A percentile compares a stretch with the other conserved stretches of the same genome.
These are phyloP conservation scores for Daldinia decipiens DNA, from an alignment of 495 filamentous ascomycete genomes.

Conservation along the genomic window DNA sequence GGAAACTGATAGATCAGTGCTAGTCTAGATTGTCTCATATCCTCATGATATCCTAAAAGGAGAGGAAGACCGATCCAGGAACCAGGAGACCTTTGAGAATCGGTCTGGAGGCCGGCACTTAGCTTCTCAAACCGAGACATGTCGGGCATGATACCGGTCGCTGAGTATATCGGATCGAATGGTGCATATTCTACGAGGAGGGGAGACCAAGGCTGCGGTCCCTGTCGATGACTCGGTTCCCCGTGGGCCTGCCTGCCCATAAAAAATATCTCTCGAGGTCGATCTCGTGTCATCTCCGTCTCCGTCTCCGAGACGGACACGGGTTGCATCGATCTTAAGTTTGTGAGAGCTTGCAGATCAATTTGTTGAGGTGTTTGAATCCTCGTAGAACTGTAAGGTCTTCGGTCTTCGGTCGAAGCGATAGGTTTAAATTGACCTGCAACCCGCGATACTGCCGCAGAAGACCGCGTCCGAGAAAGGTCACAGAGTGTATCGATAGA, in stretches of 20 bases:
- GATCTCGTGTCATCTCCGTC: slow-evolving; percentile 31
- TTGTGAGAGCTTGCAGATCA: slow-evolving; percentile 57
- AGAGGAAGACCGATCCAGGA: slow-evolving; percentile 68
- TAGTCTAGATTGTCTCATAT: slow-evolving; percentile 77
- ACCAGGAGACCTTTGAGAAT: slow-evolving; percentile 64
- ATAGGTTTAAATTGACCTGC: slow-evolving; percentile 45
- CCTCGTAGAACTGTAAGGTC: slow-evolving; percentile 63
- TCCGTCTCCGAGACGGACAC: slow-evolving; percentile 53
- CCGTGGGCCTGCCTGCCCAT: slow-evolving; percentile 61
- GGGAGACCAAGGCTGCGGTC: slow-evolving; percentile 55
- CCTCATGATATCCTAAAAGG: slow-evolving; percentile 86
- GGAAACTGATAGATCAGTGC: slow-evolving; percentile 88
- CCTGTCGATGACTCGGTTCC: slow-evolving; percentile 51
- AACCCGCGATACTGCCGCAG: slow-evolving; percentile 48
- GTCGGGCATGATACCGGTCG: slow-evolving; percentile 70
- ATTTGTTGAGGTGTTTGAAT: slow-evolving; percentile 66
- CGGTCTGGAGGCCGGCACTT: slow-evolving; percentile 64
- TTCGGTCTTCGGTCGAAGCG: slow-evolving; percentile 54
- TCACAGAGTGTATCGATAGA: slow-evolving; percentile 93
- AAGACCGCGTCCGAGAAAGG: slow-evolving; percentile 76
- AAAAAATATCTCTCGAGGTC: slow-evolving; percentile 62
- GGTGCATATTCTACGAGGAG: slow-evolving; percentile 74
- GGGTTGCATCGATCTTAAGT: slow-evolving; percentile 54
- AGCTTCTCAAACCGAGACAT: slow-evolving; percentile 72
- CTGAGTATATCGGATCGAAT: slow-evolving; percentile 71